Evolutionary conservation across 2,329 filamentous ascomycete genomes (phyloP), one percentile per base, ranked within the genome.

Genomic region (Penicillium sp.): DNA sequence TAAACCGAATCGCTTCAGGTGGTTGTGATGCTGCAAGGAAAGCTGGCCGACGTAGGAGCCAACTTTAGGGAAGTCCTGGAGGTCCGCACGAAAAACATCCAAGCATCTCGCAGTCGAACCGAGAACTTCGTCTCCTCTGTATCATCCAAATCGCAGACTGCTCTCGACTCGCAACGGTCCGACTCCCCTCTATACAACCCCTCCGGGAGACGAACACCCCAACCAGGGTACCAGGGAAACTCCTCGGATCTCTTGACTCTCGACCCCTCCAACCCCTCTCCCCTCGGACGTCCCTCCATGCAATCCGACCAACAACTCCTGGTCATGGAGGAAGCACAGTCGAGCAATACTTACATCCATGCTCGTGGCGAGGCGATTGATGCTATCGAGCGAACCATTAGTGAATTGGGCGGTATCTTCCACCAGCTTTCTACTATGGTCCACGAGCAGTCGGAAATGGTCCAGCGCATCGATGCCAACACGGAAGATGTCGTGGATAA

Each of bases 41-140:
- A 94, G 68, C 80, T 97, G 33, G 93, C 91, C 32, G 91, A 96
- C 67, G 93, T 99, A 3, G 90, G 89, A 21, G 90, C 88, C 56
- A 96, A 93, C 71, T 97, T 99, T 82, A 97, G 97, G 74, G 93
- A 97, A 64, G 93, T 97, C 5, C 80, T 99, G 8, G 94, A 99
- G 72, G 90, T 96, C 34, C 86, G 94, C 52, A 97, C 94, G 46
- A 96, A 96, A 79, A 99, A 97, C 72, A 96, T 99, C 58, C 94
- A 97, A 73, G 94, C 93, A 3, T 95, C 90, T 51, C 83, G 91
- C 53, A 91, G 90, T 39, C 81, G 94, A 60, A 97, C 94, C 18
- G 94, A 97, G 74, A 96, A 97, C 68, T 99, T 99, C 66, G 91
- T 99, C 47, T 95, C 90, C 2, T 88, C 89, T 3, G 91, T 97